Base-by-base conservation (phyloP, 169 alveolate species). In the Plasmodium falciparum region DNA sequence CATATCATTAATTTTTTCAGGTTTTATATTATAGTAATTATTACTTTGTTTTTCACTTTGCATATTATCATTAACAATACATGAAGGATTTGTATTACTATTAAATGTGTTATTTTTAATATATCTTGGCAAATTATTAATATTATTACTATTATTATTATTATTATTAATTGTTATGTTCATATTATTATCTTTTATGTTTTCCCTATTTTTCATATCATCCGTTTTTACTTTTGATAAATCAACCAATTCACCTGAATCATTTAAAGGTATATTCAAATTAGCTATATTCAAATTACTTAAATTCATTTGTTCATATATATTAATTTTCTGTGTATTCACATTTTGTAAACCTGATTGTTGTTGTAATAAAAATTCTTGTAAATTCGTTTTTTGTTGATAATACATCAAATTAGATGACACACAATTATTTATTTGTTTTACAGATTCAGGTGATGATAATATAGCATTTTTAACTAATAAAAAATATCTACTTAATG, bases 361-460 rank as follows among this genome's bases (percentile, higher is more conserved):
- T 39, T 80, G 90, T 15, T 80, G 74, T 45, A 80, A 62, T 67
- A 80, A 50, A 80, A 67, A 80, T 39, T 80, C 73, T 56, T 80
- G 90, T 33, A 80, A 45, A 54, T 69, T 80, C 56, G 90, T 80
- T 45, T 67, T 59, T 17, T 80, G 90, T 52, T 80, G 78, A 20
- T 80, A 80, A 56, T 80, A 80, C 45, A 52, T 17, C 83, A 80
- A 56, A 52, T 80, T 80, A 3, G 90, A 80, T 6, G 73, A 69
- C 2, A 80, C 90, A 80, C 90, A 80, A 56, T 80, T 80, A 67
- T 80, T 80, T 29, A 80, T 80, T 62, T 80, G 90, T 4, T 80
- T 80, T 6, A 80, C 39, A 1, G 90, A 80, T 67, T 80, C 90
- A 33, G 72, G 59, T 39, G 90, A 80, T 67, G 90, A 66, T 49